Conservation (phyloP, 768 basidiomycete genomes). For the Tulasnella sp. region DNA sequence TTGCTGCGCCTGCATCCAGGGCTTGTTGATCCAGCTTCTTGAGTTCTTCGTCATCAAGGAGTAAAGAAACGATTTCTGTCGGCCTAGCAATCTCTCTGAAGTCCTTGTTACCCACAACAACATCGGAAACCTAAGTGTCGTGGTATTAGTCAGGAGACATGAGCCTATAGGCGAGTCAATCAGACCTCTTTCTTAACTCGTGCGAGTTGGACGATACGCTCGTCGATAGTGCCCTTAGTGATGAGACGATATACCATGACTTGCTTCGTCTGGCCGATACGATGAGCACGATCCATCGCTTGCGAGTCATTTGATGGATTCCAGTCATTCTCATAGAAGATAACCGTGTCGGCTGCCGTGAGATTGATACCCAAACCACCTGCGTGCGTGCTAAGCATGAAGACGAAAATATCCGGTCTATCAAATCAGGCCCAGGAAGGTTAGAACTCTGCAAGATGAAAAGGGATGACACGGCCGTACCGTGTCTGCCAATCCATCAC, state of each 20-base stretch:
- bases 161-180: conserved; percentile 4
- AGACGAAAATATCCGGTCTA: conserved; percentile 82
- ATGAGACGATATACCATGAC: conserved; percentile 94
- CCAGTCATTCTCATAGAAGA: conserved; percentile 94
- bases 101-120: conserved; percentile 95
- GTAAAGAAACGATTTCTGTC: conserved; percentile 89
- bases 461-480: conserved; percentile 31
- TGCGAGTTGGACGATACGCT: conserved; percentile 92
- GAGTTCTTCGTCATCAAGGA: conserved; percentile 93
- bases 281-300: conserved; percentile 97
- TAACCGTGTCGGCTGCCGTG: conserved; percentile 89
- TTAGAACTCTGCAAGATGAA: neutral
- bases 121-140: conserved; percentile 78
- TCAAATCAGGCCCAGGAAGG: neutral
- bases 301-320: conserved; percentile 97
- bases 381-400: conserved; percentile 85
- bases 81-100: conserved; percentile 89
- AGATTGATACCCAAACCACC: conserved; percentile 96
- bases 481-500: conserved; percentile 98
- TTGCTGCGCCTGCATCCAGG: conserved; percentile 3
- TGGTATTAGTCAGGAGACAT: neutral
- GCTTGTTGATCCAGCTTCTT: conserved; percentile 9
- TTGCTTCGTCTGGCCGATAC: conserved; percentile 91
- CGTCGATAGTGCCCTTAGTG: conserved; percentile 89
- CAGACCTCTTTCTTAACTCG: conserved; percentile 92